Percentiles rank a stretch among this genome's conserved stretches.
phyloP scores from a whole-genome alignment of 192 early-diverging fungal species.

The Dispira simplex region DNA sequence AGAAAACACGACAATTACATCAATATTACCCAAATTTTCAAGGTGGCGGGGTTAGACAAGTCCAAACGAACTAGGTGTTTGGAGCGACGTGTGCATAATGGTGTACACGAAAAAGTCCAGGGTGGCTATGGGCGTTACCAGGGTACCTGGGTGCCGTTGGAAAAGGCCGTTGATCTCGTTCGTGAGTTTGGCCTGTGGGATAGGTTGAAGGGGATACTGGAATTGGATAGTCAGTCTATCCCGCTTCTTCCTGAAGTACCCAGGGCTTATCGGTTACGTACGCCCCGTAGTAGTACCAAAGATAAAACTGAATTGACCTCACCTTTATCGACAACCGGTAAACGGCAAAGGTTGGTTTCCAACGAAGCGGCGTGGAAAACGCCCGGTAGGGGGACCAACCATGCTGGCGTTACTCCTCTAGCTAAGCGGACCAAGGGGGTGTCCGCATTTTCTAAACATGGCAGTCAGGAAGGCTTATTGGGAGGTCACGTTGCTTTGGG shows the following conservation, averaged over 20 bases:
- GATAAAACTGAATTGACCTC: too few relatives aligned
- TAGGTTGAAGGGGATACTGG: slow-evolving; percentile 20
- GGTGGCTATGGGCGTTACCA: slow-evolving; percentile 94
- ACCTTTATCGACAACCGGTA: too few relatives aligned
- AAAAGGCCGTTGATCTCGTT: slow-evolving; percentile 21
- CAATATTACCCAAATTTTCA: slow-evolving; percentile 90
- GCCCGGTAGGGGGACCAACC: too few relatives aligned
- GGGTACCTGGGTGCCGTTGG: slow-evolving; percentile 41
- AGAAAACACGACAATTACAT: slow-evolving; percentile 62
- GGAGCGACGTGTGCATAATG: slow-evolving; percentile 66
- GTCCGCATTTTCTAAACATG: too few relatives aligned
- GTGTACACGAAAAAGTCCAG: slow-evolving; percentile 85
- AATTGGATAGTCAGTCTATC: slow-evolving; percentile 11
- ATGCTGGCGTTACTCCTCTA: too few relatives aligned
- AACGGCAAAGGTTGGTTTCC: too few relatives aligned
- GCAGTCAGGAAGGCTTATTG: too few relatives aligned
- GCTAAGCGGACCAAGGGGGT: too few relatives aligned
- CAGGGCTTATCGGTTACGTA: too few relatives aligned
- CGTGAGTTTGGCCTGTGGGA: slow-evolving; percentile 21
- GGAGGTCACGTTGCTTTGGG: too few relatives aligned
- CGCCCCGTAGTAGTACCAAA: too few relatives aligned
- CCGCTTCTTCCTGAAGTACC: neutral
- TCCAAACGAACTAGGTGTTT: slow-evolving; percentile 74
- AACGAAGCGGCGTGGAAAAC: too few relatives aligned
- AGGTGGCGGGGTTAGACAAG: slow-evolving; percentile 79